A percentile compares a stretch with the other conserved stretches of the same genome.
Evolutionary conservation across 495 filamentous ascomycete species (phyloP).

Genomic region (Aspergillus biplanus): DNA sequence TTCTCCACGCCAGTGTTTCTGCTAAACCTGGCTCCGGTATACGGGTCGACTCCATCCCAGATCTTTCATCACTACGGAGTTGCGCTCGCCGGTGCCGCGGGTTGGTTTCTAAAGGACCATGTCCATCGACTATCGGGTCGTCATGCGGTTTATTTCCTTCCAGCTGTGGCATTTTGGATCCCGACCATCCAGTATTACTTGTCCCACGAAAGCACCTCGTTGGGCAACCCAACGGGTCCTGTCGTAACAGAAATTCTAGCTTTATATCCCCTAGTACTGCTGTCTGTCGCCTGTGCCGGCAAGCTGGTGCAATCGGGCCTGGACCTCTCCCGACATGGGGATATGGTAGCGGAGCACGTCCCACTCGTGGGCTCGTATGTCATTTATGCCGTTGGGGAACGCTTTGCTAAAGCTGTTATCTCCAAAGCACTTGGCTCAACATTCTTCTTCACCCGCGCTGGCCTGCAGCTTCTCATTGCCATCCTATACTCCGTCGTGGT

Average conservation of each 20-base stretch:
- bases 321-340: conserved; percentile 59
- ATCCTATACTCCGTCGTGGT: conserved; percentile 64
- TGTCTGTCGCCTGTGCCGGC: conserved; percentile 67
- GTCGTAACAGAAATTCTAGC: conserved; percentile 72
- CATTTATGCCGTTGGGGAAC: conserved; percentile 64
- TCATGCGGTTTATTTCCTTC: conserved; percentile 53
- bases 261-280: conserved; percentile 70
- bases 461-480: conserved; percentile 68
- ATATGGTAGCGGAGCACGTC: conserved; percentile 56
- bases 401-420: conserved; percentile 51
- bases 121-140: conserved; percentile 46
- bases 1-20: conserved; percentile 75
- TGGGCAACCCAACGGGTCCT: conserved; percentile 74
- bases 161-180: conserved; percentile 73
- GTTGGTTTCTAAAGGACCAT: conserved; percentile 62
- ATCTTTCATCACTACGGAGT: conserved; percentile 71
- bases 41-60: conserved; percentile 75
- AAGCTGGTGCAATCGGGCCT: conserved; percentile 60
- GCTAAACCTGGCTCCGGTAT: conserved; percentile 78
- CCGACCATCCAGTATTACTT: conserved; percentile 72
- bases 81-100: conserved; percentile 61
- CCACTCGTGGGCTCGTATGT: conserved; percentile 65
- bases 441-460: conserved; percentile 68
- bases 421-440: conserved; percentile 61
- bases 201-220: conserved; percentile 59